Conservation (phyloP, 2,329 filamentous ascomycete genomes). For the Epicoccum sorghinum region DNA sequence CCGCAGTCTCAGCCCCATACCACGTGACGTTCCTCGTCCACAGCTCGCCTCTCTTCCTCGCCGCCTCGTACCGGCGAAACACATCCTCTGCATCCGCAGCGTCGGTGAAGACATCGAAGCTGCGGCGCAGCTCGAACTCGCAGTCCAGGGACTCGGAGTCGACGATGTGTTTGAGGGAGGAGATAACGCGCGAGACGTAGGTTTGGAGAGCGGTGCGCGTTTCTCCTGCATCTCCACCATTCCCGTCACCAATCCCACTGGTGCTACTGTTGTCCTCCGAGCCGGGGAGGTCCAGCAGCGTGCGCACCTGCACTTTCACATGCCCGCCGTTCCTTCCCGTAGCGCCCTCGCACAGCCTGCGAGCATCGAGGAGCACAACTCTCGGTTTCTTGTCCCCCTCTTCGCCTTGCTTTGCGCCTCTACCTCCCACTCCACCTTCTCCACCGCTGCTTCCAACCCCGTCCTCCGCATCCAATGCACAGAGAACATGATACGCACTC, state of each 20-base stretch:
- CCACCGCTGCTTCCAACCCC: too few relatives aligned
- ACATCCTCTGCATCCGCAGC: constrained; percentile 7
- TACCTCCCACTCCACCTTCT: too few relatives aligned
- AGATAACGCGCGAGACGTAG: too few relatives aligned
- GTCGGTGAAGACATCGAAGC: constrained; percentile 27
- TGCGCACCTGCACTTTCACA: constrained; percentile 54
- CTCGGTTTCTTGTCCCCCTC: not conserved
- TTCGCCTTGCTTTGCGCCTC: too few relatives aligned
- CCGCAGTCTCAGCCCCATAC: constrained; percentile 12
- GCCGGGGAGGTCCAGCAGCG: constrained; percentile 24
- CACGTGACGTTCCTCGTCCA: constrained; percentile 27
- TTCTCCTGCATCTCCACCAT: too few relatives aligned
- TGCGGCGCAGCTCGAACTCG: constrained; percentile 32
- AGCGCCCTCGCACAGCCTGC: constrained; percentile 30
- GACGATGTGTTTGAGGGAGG: too few relatives aligned
- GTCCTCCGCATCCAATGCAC: not conserved
- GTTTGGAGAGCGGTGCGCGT: too few relatives aligned
- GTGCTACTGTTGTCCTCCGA: too few relatives aligned
- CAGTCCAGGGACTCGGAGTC: constrained; percentile 25
- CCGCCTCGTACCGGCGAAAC: constrained; percentile 16
- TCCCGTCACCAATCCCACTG: too few relatives aligned
- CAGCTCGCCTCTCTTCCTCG: constrained; percentile 8
- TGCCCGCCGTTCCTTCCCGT: constrained; percentile 48
- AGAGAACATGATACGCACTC: constrained; percentile 39
- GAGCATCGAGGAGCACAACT: constrained; percentile 33